These are phyloP conservation scores for Talaromyces proteolyticus DNA, from an alignment of 495 filamentous ascomycete species.

Conservation along the genomic window DNA sequence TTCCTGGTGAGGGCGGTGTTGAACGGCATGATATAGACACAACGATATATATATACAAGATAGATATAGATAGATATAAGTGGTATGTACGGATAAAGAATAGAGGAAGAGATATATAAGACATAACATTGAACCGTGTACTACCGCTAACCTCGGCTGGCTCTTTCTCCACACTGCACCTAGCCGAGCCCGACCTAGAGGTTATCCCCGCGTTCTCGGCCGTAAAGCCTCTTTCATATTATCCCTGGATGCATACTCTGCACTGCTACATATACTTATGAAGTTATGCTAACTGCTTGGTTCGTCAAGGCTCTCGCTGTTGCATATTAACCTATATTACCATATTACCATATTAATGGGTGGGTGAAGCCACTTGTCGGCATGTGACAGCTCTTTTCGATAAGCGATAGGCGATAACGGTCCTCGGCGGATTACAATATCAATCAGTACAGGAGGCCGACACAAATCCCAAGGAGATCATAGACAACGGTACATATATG, in stretches of 20 bases:
- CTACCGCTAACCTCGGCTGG: no score
- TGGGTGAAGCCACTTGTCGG: background rate
- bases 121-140: background rate
- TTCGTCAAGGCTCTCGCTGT: background rate
- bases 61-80: background rate
- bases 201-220: no score
- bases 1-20: conserved; percentile 83
- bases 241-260: no score
- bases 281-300: no score
- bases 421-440: background rate
- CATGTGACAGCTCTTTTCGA: background rate
- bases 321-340: background rate
- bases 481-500: no score
- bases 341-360: no score
- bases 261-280: no score
- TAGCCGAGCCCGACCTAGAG: no score
- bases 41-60: background rate
- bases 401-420: background rate
- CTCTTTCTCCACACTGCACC: no score
- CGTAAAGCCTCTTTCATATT: no score
- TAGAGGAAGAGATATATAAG: background rate
- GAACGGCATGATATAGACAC: conserved; percentile 67
- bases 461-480: no score
- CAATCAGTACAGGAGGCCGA: background rate
- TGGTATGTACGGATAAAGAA: background rate